These are phyloP conservation scores for Cryphonectria nitschkei DNA, from an alignment of 2,329 filamentous ascomycete species.

Conservation along the genomic window DNA sequence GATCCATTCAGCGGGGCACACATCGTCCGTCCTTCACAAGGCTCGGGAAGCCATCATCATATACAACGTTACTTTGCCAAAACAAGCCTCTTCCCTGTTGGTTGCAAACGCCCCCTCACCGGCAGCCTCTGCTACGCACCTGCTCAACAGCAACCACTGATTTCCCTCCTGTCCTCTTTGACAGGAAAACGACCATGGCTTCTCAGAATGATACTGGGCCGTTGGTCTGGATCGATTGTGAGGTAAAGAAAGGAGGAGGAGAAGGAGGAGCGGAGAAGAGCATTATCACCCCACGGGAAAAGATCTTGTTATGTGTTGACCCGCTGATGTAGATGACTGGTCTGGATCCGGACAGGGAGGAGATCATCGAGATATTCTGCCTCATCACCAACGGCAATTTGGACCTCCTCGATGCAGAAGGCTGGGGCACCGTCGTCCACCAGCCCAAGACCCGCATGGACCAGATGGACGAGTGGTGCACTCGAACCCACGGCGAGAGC, in stretches of 20 bases:
- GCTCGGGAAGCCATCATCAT: not conserved
- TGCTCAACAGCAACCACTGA: not conserved
- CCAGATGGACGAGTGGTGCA: conserved; percentile 89
- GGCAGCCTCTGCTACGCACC: not conserved
- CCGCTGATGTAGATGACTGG: conserved; percentile 79
- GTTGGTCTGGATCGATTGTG: conserved; percentile 83
- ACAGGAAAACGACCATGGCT: conserved; percentile 17
- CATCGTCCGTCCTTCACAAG: not conserved
- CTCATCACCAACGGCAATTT: conserved; percentile 85
- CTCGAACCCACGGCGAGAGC: conserved; percentile 74
- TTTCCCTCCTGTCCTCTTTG: not conserved
- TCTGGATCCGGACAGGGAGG: conserved; percentile 75
- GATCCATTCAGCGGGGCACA: not conserved
- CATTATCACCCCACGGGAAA: not conserved
- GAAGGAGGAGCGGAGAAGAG: too few species aligned
- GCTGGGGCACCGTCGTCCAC: conserved; percentile 81
- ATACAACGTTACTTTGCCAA: conserved; percentile 4
- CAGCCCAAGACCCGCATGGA: conserved; percentile 71
- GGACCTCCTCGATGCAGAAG: conserved; percentile 72
- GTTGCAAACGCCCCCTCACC: not conserved
- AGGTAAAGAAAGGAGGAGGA: conserved; percentile 42
- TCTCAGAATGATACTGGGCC: conserved; percentile 57
- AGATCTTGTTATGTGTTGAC: conserved; percentile 12
- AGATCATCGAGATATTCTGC: conserved; percentile 90
- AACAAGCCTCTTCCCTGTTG: conserved; percentile 3